A percentile compares a stretch with the other conserved stretches of the same genome.
Evolutionary conservation across 164 flowering plant genomes (phyloP).

Genomic region (Cinnamomum chago): DNA sequence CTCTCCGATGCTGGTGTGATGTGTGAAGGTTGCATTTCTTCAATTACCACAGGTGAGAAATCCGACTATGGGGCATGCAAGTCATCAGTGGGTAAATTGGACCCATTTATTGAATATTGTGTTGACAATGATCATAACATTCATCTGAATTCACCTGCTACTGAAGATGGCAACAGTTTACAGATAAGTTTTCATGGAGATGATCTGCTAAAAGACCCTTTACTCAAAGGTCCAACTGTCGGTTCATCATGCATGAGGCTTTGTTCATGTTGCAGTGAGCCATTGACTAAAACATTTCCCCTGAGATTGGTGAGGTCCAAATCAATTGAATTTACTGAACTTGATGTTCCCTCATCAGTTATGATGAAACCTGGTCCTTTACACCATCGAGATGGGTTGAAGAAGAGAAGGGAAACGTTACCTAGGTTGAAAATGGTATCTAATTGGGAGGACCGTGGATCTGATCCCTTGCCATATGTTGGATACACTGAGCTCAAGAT

Average conservation of each 20-base stretch:
- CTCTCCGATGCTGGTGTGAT: constrained; percentile 45
- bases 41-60: constrained; percentile 31
- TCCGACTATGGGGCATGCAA: constrained; percentile 46
- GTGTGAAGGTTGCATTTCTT: constrained; percentile 59
- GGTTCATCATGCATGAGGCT: constrained; percentile 2
- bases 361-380: constrained; percentile 19
- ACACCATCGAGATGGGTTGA: constrained; percentile 27
- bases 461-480: constrained; percentile 44
- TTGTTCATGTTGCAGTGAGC: constrained; percentile 60
- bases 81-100: constrained; percentile 36
- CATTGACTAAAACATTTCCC: constrained; percentile 30
- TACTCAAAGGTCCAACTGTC: constrained; percentile 15
- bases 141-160: constrained; percentile 1
- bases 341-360: constrained; percentile 40
- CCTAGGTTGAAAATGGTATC: constrained; percentile 17
- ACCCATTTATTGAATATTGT: constrained; percentile 49
- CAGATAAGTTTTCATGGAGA: not conserved
- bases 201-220: constrained; percentile 12
- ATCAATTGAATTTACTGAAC: constrained; percentile 28
- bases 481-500: constrained; percentile 62
- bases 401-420: constrained; percentile 41
- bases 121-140: constrained; percentile 38
- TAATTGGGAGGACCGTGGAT: constrained; percentile 15
- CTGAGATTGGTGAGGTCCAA: constrained; percentile 28
- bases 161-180: not conserved